These are phyloP conservation scores for Schizonepeta tenuifolia DNA, from an alignment of 257 asterid genomes.

Conservation along the genomic window DNA sequence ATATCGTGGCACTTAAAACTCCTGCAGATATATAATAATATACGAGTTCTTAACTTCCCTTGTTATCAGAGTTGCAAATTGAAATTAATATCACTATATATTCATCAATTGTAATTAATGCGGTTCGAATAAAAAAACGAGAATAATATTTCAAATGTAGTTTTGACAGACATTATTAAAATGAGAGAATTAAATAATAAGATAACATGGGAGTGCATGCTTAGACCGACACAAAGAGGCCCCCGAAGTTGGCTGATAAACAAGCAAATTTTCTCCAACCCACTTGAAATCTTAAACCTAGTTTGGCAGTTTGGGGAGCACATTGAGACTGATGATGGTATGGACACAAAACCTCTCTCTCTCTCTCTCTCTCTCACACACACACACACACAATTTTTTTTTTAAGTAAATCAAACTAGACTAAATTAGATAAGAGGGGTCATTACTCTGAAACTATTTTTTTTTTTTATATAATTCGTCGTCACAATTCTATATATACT, in stretches of 20 bases:
- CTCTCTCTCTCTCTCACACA: conserved; percentile 17
- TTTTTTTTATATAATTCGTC: not conserved
- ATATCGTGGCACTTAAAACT: not conserved
- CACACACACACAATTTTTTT: not conserved
- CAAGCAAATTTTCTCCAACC: conserved; percentile 49
- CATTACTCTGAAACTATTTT: too few species aligned
- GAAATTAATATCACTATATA: not conserved
- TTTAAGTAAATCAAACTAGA: not conserved
- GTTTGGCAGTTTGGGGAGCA: conserved; percentile 47
- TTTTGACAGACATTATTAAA: not conserved
- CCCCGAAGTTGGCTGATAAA: conserved; percentile 47
- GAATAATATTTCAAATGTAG: not conserved
- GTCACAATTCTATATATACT: not conserved
- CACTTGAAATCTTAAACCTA: conserved; percentile 59
- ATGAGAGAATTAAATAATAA: conserved; percentile 32
- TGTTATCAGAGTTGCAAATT: not conserved
- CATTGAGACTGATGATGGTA: conserved; percentile 27
- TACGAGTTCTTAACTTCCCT: not conserved
- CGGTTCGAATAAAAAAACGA: not conserved
- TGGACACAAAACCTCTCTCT: conserved; percentile 30
- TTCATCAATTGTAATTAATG: not conserved
- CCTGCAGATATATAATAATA: not conserved
- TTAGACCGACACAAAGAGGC: conserved; percentile 53
- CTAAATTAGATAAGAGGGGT: not conserved
- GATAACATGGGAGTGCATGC: conserved; percentile 61